Evolutionary conservation across 345 rosid species (phyloP), one percentile per base, ranked within the genome.

Genomic region (Anacardium occidentale): DNA sequence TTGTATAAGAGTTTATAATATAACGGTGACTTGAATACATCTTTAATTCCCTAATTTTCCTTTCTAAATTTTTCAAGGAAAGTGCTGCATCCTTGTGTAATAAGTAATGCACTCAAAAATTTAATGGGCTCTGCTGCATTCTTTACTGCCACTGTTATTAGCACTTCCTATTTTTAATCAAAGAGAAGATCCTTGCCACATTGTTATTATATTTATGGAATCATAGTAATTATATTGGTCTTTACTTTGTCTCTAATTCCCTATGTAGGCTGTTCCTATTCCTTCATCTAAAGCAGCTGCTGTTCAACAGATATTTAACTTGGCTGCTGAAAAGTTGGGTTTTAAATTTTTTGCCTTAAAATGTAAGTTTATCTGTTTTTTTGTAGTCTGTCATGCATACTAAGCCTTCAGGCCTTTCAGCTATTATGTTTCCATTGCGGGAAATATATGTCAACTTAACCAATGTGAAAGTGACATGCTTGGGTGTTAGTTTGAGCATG

Each of bases 311-410:
- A 86, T 94, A 61, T 90, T 88, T 86, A 81, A 76, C 70, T 78
- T 91, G 75, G 98, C 98, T 60, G 91, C 95, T 57, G 88, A 91
- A 74, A 94, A 86, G 78, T 75, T 94, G 82, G 92, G 97, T n/a
- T 90, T 94, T 76, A 84, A 89, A 75, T 91, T 94, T 77, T 78
- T 78, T 47, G 68, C 81, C 3, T 75, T 54, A 61, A 86, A 87
- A 76, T 83, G 97, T 86, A 85, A 83, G 96, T 81, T 70, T 47
- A 44, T 53, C 2, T 42, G 13, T 9, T 56, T 32, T 13, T 44
- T 40, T 55, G n/a, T 44, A 26, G 52, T 47, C 66, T 57, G 25
- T 66, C 7, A 29, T 64, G 66, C 59, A 48, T 74, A 42, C 37
- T 54, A 67, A 20, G 50, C 32, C 15, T 53, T 22, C 34, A 34